Base-by-base conservation (phyloP, 2,329 filamentous ascomycete genomes). In the Neopestalotiopsis sp. region DNA sequence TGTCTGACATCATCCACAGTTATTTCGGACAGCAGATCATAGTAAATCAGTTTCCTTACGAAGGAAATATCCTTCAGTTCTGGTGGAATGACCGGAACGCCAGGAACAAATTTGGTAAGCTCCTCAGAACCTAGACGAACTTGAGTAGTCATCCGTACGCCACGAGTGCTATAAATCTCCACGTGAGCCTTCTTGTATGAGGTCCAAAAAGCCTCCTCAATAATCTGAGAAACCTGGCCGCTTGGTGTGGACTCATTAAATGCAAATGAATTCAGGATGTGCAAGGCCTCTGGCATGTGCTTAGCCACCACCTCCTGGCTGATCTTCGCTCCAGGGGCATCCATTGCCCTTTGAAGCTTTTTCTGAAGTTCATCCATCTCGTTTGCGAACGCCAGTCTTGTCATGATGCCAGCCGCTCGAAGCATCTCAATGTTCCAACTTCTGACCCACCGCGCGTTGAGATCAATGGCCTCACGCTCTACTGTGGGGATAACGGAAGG, bases 401-500 rank as follows among this genome's bases (percentile, higher is more conserved):
- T 93, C 72, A 97, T 91, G 73, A 99, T 94, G 56, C 96, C 96
- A 20, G 95, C 94, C 38, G 95, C 93, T 58, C 95, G 90, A 53
- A 99, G 85, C 86, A 99, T 93, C 78, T 98, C 96, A 28, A 94
- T 87, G 75, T 99, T 99, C 97, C 96, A 99, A 17, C 91, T 94
- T 71, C 94, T 91, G 17, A 99, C 95, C 86, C 94, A 97, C 68
- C 95, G 90, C 17, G 96, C 97, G 78, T 99, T 98, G 71, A 99
- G 86, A 79, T 99, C 96, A 69, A 99, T 97, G 67, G 94, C 96
- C 78, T 99, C 96, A 77, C 96, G 90, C 80, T 99, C 96, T 2
- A 99, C 97, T 0, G 96, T 99, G 0, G 96, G 96, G 68, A 99
- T 99, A 14, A 99, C 91, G 0, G 95, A 98, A 1, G 95, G 96